Evolutionary conservation across 2,329 filamentous ascomycete genomes (phyloP).

Genomic region (Xylaria sp.): DNA sequence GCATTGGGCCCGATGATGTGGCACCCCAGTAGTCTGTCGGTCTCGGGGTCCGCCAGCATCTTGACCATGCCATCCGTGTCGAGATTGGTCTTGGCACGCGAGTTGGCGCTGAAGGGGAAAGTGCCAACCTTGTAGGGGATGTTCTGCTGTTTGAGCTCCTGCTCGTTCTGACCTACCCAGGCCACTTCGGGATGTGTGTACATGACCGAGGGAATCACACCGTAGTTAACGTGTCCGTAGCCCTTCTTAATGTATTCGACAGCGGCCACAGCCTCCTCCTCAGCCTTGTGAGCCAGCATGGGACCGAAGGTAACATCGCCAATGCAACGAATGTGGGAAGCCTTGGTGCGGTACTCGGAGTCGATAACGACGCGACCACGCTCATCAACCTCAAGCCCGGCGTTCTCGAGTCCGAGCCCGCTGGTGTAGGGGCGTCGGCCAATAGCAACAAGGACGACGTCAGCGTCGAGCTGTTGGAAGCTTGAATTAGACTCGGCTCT

Average conservation of each 20-base stretch:
- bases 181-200: constrained; percentile 99
- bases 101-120: constrained; percentile 99
- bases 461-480: constrained; percentile 80
- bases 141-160: constrained; percentile 89
- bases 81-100: constrained; percentile 97
- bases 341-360: constrained; percentile 98
- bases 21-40: constrained; percentile 91
- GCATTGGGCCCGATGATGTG: constrained; percentile 97
- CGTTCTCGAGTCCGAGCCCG: constrained; percentile 92
- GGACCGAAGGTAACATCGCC: constrained; percentile 97
- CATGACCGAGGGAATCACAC: constrained; percentile 97
- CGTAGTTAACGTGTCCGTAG: constrained; percentile 98
- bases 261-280: constrained; percentile 95
- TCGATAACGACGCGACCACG: constrained; percentile 96
- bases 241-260: constrained; percentile 98
- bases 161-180: constrained; percentile 98
- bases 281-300: constrained; percentile 99
- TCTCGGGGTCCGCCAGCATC: constrained; percentile 96
- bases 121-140: constrained; percentile 92
- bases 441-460: constrained; percentile 96
- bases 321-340: constrained; percentile 95
- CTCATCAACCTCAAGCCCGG: constrained; percentile 91
- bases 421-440: constrained; percentile 94
- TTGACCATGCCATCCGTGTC: constrained; percentile 97
- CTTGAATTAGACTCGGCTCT: constrained; percentile 8